A percentile compares a stretch with the other conserved stretches of the same genome.
Conservation (phyloP, 352 stramenopile species). For the Globisporangium spinosum region DNA sequence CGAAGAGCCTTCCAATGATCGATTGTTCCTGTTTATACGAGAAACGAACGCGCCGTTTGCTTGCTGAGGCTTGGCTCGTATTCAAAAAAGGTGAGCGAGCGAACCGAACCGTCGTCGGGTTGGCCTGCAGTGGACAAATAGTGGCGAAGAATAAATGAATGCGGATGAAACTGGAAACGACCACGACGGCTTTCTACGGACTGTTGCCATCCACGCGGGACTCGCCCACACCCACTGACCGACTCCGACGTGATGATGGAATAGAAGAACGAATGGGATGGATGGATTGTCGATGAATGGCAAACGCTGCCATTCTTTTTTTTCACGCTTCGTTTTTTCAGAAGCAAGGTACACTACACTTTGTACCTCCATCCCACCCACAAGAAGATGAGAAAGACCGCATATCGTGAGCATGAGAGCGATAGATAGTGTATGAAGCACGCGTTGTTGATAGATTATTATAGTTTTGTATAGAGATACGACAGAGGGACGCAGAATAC, state of each 20-base stretch:
- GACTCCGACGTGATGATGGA: too few species aligned
- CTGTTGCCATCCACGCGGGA: too few species aligned
- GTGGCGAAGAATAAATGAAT: too few species aligned
- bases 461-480: neutral
- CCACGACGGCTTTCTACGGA: too few species aligned
- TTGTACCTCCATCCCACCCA: too few species aligned
- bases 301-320: neutral
- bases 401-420: too few species aligned
- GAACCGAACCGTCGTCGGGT: neutral
- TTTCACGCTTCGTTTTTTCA: neutral
- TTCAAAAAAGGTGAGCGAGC: neutral
- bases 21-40: neutral
- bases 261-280: too few species aligned
- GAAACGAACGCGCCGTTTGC: constrained; percentile 3
- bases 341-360: too few species aligned
- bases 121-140: neutral
- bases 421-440: neutral
- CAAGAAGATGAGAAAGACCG: too few species aligned
- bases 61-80: neutral
- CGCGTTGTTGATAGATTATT: neutral
- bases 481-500: neutral
- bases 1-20: neutral
- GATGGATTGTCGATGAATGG: constrained; percentile 3
- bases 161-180: too few species aligned
- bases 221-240: too few species aligned